Evolutionary conservation across 73 alveolate species (phyloP).

Genomic region (Effrenium voratum): DNA sequence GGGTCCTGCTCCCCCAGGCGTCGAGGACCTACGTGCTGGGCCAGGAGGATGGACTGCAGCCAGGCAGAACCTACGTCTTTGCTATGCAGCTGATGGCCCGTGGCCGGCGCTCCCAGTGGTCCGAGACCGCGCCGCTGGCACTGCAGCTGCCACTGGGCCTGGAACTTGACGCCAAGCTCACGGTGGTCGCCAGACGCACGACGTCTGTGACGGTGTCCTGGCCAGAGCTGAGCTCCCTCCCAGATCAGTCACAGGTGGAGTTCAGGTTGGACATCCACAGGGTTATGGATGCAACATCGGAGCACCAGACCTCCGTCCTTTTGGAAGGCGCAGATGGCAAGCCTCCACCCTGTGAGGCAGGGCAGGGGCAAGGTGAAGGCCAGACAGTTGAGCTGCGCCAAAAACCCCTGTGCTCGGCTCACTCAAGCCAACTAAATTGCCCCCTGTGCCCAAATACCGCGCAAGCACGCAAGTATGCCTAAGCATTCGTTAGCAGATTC

Average conservation of each 20-base stretch:
- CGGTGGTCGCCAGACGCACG: slow-evolving; percentile 16
- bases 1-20: too few species aligned
- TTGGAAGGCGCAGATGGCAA: slow-evolving; percentile 21
- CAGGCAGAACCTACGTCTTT: slow-evolving; percentile 19
- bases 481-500: too few species aligned
- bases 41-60: slow-evolving; percentile 13
- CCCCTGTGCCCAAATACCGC: background rate
- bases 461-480: too few species aligned
- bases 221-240: background rate
- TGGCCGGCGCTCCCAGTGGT: slow-evolving; percentile 79
- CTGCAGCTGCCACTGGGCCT: background rate
- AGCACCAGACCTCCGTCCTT: slow-evolving; percentile 59
- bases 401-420: too few species aligned
- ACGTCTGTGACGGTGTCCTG: slow-evolving; percentile 53
- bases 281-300: background rate
- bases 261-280: slow-evolving; percentile 42
- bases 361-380: background rate
- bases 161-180: background rate
- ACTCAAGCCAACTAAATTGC: too few species aligned
- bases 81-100: slow-evolving; percentile 46
- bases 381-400: too few species aligned
- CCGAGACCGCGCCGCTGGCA: slow-evolving; percentile 16
- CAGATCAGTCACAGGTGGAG: background rate
- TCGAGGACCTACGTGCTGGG: too few species aligned
- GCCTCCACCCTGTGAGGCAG: background rate